A percentile compares a stretch with the other conserved stretches of the same genome.
phyloP scores from a whole-genome alignment of 495 filamentous ascomycete genomes.

The Corynascus novoguineensis region DNA sequence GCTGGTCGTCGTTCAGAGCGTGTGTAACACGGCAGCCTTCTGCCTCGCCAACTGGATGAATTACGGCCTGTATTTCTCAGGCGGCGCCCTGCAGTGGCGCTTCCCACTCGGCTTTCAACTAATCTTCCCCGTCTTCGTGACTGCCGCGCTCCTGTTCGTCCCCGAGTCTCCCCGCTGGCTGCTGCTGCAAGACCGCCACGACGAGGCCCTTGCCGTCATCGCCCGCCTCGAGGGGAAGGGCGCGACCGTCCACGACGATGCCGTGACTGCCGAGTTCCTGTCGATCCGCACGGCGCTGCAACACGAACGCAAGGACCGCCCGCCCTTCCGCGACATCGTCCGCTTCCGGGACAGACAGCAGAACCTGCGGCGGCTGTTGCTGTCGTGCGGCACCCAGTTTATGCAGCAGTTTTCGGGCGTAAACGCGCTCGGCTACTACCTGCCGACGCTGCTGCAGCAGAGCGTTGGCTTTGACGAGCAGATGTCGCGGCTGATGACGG shows the following conservation, averaged over 20 bases:
- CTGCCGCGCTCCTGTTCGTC: neutral
- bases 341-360: constrained; percentile 1
- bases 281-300: constrained; percentile 4
- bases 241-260: neutral
- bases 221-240: neutral
- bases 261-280: constrained; percentile 1
- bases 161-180: constrained; percentile 7
- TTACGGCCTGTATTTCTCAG: constrained; percentile 51
- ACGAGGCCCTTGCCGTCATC: neutral
- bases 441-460: constrained; percentile 2
- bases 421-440: constrained; percentile 1
- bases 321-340: neutral
- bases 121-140: neutral
- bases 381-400: constrained; percentile 4
- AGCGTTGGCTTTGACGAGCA: constrained; percentile 5
- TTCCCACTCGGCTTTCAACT: constrained; percentile 2
- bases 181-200: constrained; percentile 2
- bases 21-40: constrained; percentile 8
- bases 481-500: constrained; percentile 3
- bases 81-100: constrained; percentile 28
- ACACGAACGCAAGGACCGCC: neutral
- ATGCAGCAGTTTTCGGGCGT: constrained; percentile 10
- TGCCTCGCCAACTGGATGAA: constrained; percentile 54
- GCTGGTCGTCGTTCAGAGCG: constrained; percentile 41
- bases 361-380: neutral